phyloP scores from a whole-genome alignment of 164 flowering plant genomes.

The Brasenia schreberi region DNA sequence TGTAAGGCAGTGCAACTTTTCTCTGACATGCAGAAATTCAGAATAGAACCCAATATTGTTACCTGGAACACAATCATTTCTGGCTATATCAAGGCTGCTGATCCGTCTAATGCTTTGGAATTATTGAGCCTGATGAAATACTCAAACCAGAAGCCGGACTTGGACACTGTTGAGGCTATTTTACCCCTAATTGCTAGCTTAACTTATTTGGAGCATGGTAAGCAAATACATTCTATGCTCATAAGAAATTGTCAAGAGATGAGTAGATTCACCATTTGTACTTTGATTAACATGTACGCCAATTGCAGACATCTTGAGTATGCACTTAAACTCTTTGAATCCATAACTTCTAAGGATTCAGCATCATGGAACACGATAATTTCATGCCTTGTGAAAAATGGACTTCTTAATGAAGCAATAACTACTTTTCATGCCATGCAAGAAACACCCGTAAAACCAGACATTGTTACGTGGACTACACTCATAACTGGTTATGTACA shows the following conservation, averaged over 20 bases:
- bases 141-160: constrained; percentile 10
- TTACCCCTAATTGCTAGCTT: constrained; percentile 9
- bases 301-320: constrained; percentile 11
- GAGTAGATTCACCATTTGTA: constrained; percentile 14
- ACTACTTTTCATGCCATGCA: constrained; percentile 16
- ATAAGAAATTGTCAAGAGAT: constrained; percentile 11
- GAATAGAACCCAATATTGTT: constrained; percentile 9
- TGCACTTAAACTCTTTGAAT: constrained; percentile 15
- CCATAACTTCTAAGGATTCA: constrained; percentile 11
- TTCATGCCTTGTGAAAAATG: constrained; percentile 14
- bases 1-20: constrained; percentile 12
- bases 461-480: constrained; percentile 21
- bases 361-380: constrained; percentile 21
- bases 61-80: constrained; percentile 16
- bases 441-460: constrained; percentile 10
- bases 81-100: constrained; percentile 10
- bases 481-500: constrained; percentile 17
- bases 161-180: constrained; percentile 6
- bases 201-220: constrained; percentile 10
- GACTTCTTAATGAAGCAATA: constrained; percentile 14
- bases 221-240: constrained; percentile 15
- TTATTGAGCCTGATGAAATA: constrained; percentile 13
- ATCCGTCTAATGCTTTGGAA: constrained; percentile 13
- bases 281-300: constrained; percentile 20
- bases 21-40: constrained; percentile 9